Percentiles rank a stretch among this genome's conserved stretches.
phyloP scores from a whole-genome alignment of 192 early-diverging fungal genomes.

The Coemansia sp. region DNA sequence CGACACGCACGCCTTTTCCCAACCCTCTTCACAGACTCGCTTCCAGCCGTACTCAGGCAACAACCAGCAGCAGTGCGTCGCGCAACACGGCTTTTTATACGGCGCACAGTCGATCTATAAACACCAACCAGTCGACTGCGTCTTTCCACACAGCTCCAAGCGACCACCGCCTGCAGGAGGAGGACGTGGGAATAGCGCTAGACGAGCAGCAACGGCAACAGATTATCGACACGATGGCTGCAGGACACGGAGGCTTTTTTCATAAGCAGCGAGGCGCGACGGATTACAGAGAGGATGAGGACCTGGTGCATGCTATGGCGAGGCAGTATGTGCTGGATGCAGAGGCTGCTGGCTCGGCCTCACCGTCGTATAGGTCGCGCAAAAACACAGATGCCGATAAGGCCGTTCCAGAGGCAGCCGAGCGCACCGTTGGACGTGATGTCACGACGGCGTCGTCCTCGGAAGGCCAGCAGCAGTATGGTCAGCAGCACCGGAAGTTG shows the following conservation, averaged over 20 bases:
- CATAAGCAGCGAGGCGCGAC: neutral
- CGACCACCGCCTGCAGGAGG: no score
- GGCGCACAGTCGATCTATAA: slow-evolving; percentile 16
- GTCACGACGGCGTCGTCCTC: slow-evolving; percentile 11
- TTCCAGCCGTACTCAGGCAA: slow-evolving; percentile 14
- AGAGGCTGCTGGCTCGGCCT: slow-evolving; percentile 35
- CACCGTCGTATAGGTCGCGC: slow-evolving; percentile 33
- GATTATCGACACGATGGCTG: no score
- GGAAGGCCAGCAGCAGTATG: slow-evolving; percentile 16
- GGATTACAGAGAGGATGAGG: slow-evolving; percentile 18
- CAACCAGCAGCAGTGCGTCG: slow-evolving; percentile 17
- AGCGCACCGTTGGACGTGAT: slow-evolving; percentile 8
- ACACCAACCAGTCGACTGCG: neutral
- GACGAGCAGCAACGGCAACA: no score
- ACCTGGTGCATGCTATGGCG: slow-evolving; percentile 32
- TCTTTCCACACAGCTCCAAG: slow-evolving; percentile 44
- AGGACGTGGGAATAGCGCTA: no score
- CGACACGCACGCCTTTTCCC: neutral
- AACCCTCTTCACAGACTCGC: slow-evolving; percentile 5
- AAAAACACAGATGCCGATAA: slow-evolving; percentile 26
- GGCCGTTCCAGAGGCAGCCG: no score
- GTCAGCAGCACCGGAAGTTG: no score
- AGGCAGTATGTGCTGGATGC: slow-evolving; percentile 41
- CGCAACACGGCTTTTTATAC: slow-evolving; percentile 42
- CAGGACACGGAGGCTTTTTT: no score